Percentiles rank a stretch among this genome's conserved stretches.
These are phyloP conservation scores for Monilinia fructigena DNA, from an alignment of 2,329 filamentous ascomycete genomes.

Conservation along the genomic window DNA sequence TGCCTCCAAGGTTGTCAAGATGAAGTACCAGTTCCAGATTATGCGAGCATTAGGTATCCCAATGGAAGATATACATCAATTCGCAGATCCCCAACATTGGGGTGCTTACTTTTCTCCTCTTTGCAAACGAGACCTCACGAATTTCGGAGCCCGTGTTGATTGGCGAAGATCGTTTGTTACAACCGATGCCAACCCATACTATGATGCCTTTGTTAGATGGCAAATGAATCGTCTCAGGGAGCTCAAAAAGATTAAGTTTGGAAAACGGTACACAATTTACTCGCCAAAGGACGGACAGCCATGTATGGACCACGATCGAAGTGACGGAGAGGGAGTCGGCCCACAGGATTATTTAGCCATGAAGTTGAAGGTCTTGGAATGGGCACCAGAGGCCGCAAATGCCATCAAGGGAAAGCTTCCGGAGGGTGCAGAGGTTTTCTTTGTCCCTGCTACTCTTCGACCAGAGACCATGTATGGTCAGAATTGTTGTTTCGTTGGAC, in stretches of 20 bases:
- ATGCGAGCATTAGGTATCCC: constrained; percentile 91
- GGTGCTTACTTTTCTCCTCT: constrained; percentile 87
- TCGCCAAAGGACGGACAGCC: constrained; percentile 85
- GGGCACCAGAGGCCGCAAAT: constrained; percentile 73
- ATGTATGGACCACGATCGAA: constrained; percentile 84
- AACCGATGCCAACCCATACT: constrained; percentile 95
- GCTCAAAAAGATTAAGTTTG: constrained; percentile 89
- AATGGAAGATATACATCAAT: constrained; percentile 84
- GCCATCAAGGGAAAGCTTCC: constrained; percentile 76
- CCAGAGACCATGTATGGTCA: constrained; percentile 99
- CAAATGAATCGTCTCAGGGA: constrained; percentile 93
- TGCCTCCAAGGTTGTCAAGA: constrained; percentile 81
- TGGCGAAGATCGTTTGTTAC: constrained; percentile 93
- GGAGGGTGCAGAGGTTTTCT: constrained; percentile 74
- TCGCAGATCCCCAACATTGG: constrained; percentile 90
- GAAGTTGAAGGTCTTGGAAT: constrained; percentile 88
- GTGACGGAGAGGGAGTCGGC: constrained; percentile 75
- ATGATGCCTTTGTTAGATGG: constrained; percentile 93
- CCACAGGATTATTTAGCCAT: constrained; percentile 91
- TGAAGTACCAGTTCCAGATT: constrained; percentile 95
- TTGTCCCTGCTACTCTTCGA: constrained; percentile 86
- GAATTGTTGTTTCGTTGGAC: constrained; percentile 91
- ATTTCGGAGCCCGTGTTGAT: constrained; percentile 83
- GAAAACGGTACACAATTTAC: constrained; percentile 91
- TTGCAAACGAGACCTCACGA: constrained; percentile 74